These are phyloP conservation scores for Leccinum griseonigrum DNA, from an alignment of 1,284 basidiomycete genomes.

Conservation along the genomic window DNA sequence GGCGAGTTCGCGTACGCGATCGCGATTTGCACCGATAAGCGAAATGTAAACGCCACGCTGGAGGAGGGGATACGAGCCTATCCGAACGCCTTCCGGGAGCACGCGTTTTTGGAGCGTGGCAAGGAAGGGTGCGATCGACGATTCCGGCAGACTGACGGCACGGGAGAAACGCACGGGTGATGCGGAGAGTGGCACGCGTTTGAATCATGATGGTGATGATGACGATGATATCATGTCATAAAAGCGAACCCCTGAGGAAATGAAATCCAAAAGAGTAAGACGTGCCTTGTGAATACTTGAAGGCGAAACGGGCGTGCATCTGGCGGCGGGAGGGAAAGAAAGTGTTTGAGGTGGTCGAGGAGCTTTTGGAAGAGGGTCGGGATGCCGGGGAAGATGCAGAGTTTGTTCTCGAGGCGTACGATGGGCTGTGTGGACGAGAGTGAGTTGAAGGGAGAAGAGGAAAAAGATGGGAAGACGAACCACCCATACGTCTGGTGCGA, in stretches of 20 bases:
- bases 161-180: background rate
- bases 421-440: conserved; percentile 58
- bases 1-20: conserved; percentile 51
- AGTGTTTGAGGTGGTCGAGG: conserved; percentile 68
- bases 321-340: conserved; percentile 73
- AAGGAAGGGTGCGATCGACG: conserved; percentile 86
- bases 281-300: conserved; percentile 77
- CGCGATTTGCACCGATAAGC: conserved; percentile 73
- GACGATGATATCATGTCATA: background rate
- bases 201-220: background rate
- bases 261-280: conserved; percentile 10
- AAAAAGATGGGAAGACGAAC: conserved; percentile 33
- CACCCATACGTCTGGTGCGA: conserved; percentile 80
- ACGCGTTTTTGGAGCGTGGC: conserved; percentile 75
- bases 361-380: conserved; percentile 83
- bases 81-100: conserved; percentile 73
- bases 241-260: background rate
- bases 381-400: conserved; percentile 91
- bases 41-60: conserved; percentile 69
- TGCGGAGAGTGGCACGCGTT: background rate
- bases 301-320: conserved; percentile 69
- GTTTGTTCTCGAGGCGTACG: conserved; percentile 76
- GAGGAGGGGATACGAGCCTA: conserved; percentile 80
- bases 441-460: background rate
- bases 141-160: conserved; percentile 65